Conservation (phyloP, 2,329 filamentous ascomycete species). For the Didymosphaeria variabile region DNA sequence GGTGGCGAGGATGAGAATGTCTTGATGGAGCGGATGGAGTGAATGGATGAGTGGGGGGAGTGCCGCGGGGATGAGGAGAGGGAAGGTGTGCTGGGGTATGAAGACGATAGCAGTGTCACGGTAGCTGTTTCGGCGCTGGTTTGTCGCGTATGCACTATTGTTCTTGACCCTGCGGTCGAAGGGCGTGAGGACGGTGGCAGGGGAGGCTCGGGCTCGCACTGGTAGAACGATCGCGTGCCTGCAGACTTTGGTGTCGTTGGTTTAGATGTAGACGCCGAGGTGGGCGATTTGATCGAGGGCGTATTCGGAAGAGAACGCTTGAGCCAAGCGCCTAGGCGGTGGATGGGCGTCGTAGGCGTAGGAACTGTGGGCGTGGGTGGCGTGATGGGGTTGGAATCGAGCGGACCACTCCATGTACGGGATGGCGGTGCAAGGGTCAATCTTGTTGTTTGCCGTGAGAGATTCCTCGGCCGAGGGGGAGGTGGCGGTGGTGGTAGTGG, state of each 20-base stretch:
- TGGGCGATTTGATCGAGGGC: constrained; percentile 25
- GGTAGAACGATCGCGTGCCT: constrained; percentile 38
- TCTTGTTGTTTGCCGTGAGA: constrained; percentile 29
- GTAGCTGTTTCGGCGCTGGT: constrained; percentile 40
- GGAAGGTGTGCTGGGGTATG: constrained; percentile 30
- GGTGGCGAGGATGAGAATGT: constrained; percentile 5
- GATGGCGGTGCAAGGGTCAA: constrained; percentile 38
- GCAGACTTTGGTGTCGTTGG: constrained; percentile 19
- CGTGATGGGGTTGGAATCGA: constrained; percentile 48
- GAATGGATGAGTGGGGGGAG: constrained; percentile 18
- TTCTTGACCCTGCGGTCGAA: constrained; percentile 33
- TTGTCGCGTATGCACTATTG: constrained; percentile 36
- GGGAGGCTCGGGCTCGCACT: constrained; percentile 30
- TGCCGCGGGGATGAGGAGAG: constrained; percentile 21
- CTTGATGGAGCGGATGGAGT: constrained; percentile 18
- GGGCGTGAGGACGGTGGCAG: constrained; percentile 25
- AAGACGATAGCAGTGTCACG: constrained; percentile 37
- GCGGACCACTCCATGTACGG: constrained; percentile 33
- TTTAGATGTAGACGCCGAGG: constrained; percentile 15
- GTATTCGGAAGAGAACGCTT: constrained; percentile 43
- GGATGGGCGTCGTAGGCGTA: constrained; percentile 45
- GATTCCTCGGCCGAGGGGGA: constrained; percentile 17
- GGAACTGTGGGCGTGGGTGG: constrained; percentile 39
- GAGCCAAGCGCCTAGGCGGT: constrained; percentile 46
- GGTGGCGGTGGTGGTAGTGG: constrained; percentile 35